Evolutionary conservation across 208 protist genomes (phyloP).

Genomic region (Trypanosoma vivax): DNA sequence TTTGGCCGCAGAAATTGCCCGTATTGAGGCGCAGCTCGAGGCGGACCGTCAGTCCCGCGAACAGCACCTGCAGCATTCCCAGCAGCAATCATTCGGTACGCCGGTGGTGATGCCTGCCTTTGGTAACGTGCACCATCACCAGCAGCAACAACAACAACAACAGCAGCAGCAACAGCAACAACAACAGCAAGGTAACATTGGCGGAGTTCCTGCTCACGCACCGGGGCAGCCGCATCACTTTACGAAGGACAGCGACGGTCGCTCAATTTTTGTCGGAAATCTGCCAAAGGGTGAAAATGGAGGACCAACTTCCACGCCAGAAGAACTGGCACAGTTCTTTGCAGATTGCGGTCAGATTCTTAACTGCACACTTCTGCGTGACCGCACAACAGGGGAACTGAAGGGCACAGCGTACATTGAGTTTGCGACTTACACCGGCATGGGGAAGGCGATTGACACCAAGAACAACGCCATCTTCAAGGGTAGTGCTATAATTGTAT

Average conservation of each 20-base stretch:
- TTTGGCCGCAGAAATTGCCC: slow-evolving; percentile 68
- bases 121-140: slow-evolving; percentile 1
- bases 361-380: slow-evolving; percentile 78
- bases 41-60: slow-evolving; percentile 50
- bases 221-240: slow-evolving; percentile 47
- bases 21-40: slow-evolving; percentile 70
- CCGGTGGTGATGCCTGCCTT: slow-evolving; percentile 5
- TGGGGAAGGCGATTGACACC: slow-evolving; percentile 76
- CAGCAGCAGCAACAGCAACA: slow-evolving; percentile 9
- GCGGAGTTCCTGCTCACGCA: slow-evolving; percentile 7
- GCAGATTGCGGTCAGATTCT: slow-evolving; percentile 67
- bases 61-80: slow-evolving; percentile 36
- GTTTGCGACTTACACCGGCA: slow-evolving; percentile 67
- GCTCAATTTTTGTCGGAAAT: slow-evolving; percentile 83
- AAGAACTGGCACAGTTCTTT: slow-evolving; percentile 82
- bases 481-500: slow-evolving; percentile 84
- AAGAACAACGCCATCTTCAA: slow-evolving; percentile 86
- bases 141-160: slow-evolving; percentile 13
- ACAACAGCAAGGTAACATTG: slow-evolving; percentile 9
- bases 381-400: slow-evolving; percentile 67
- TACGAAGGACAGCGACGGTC: slow-evolving; percentile 73
- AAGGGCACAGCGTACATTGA: slow-evolving; percentile 86
- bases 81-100: slow-evolving; percentile 16
- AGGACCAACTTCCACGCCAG: slow-evolving; percentile 53
- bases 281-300: slow-evolving; percentile 64